Evolutionary conservation across 257 asterid genomes (phyloP), one percentile per base, ranked within the genome.

Genomic region (Asclepias syriaca): DNA sequence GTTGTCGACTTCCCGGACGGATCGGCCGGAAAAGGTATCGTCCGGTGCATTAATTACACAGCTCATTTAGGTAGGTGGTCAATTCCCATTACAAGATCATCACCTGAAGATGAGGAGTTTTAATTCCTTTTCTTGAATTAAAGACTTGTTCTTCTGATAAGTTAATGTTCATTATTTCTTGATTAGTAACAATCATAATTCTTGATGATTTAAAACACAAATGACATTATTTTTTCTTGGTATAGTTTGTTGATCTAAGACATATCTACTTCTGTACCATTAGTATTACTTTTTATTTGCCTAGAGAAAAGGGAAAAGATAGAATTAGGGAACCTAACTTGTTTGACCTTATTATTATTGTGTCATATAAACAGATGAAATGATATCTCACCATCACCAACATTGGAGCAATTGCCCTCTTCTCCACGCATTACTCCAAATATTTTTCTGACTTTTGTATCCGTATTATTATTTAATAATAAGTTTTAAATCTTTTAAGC

Each of bases 31-130:
- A 76, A 77, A 72, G 96, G 95, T 8, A 86, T 85, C 57, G 71
- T 91, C 77, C 87, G 96, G 50, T 94, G 98, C 93, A 88, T 87
- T 86, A 94, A 94, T 83, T 91, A 91, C 86, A 94, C 97, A 0
- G 96, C 96, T 1, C 98, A 94, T 71, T 84, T 94, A 21, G 97
- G 98, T 34, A 81, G 96, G 77, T 94, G 97, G 97, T 89, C 97
- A 1, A 84, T 89, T 27, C 98, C 98, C 15, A 91, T 94, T 77
- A 89, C 97, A 11, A 79, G 93, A 72, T 70, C 95, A 24, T 77
- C 89, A 1, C 71, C 79, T 4, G 92, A 74, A 39, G 96, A 86
- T 22, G 94, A 88, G 74, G 86, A 89, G 58, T 90, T 86, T 60
- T 92, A 82, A 82, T 71, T 18, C 40, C 58, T 15, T 43, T 43